Evolutionary conservation across 176 grass and related monocot species (phyloP).

Genomic region (Zea mays): Zm-B73-REFERENCE-NAM-5.0 NC_050102.1:119907501-119908000

Average conservation of each 20-base stretch:
- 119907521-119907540: too few relatives aligned
- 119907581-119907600: too few relatives aligned
- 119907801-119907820: not conserved
- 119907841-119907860: slow-evolving; percentile 11
- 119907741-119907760: not conserved
- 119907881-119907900: too few relatives aligned
- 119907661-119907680: not conserved
- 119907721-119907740: not conserved
- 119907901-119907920: not conserved
- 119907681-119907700: not conserved
- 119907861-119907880: not conserved
- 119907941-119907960: not conserved
- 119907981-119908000: too few relatives aligned
- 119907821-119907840: not conserved
- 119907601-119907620: too few relatives aligned
- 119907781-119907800: not conserved
- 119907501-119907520: too few relatives aligned
- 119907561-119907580: too few relatives aligned
- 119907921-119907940: not conserved
- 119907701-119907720: slow-evolving; percentile 26
- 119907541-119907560: too few relatives aligned
- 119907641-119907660: too few relatives aligned
- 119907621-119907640: too few relatives aligned
- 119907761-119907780: not conserved
- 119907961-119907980: too few relatives aligned